Evolutionary conservation across 1,139 yeast species (phyloP), one percentile per base, ranked within the genome.

Genomic region (Lodderomyces pseudojiufengensis): DNA sequence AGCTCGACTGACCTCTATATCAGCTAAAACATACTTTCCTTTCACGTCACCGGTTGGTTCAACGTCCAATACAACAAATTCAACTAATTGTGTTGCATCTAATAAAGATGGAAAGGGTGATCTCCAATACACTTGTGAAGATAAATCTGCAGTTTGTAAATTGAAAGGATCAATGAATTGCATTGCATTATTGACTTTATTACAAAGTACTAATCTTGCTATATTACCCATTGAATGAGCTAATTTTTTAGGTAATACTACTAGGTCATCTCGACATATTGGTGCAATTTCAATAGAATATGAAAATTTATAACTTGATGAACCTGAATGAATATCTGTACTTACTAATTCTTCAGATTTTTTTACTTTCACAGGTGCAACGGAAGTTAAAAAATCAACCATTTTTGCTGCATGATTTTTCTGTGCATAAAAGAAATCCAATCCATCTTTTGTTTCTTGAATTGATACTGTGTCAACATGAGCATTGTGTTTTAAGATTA

Each of bases 261-360:
- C 95, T 49, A 94, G 73, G 56, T 94, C 98, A 57, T 92, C 99
- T 59, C 95, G 83, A 74, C 98, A 94, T 33, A 94, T 80, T n/a
- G 98, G 98, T 2, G 87, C 95, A 48, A 92, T 80, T 63, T 92
- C 99, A 28, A 90, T 86, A 11, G 97, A 88, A 55, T 73, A 90
- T 8, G 97, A 76, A 58, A 92, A 94, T 63, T 92, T 92, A 66
- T 87, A 92, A 41, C 81, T 77, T 24, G 94, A 80, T 12, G 84
- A 73, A 49, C 96, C 95, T 2, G 96, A 81, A 50, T 92, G 98
- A 29, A 87, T 87, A 69, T 92, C 98, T 45, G 80, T 82, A 41
- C 95, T 84, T 46, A 92, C 84, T 53, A 92, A 79, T 65, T 92
- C 97, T 59, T 87, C 95, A 24, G 96, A 84, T 57, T 79, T 84